Evolutionary conservation across 306 rosid species (phyloP), one percentile per base, ranked within the genome.

Genomic region (Cucurbita ficifolia): DNA sequence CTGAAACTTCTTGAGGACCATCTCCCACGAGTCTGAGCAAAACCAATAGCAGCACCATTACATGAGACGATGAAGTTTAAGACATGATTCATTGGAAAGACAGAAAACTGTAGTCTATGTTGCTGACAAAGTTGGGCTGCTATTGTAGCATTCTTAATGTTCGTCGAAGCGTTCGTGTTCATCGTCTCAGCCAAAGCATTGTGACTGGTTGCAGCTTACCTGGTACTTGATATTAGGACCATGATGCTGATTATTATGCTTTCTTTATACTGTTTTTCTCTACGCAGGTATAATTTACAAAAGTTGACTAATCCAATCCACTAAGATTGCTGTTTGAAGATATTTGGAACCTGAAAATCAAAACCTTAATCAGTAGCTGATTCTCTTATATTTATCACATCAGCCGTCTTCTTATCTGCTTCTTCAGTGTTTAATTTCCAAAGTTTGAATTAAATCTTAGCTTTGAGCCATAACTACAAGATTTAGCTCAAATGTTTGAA

Each of bases 201-300:
- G 73, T 29, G 74, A 49, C 58, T 70, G 14, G 45, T 16, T 70
- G 74, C 74, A 22, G 73, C 73, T 68, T 29, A 49, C 73, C 57
- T 70, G 24, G 74, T 33, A 14, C 8, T 24, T 70, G 45, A 70
- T 48, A 70, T 48, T 70, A 70, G 57, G 58, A 70, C 54, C 13
- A 29, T 49, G 7, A 49, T 46, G 55, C 73, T 68, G 58, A 48
- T 70, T 70, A 70, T 70, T 70, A 49, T 49, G 58, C 45, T 70
- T 48, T 70, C 73, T 70, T 48, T 48, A 69, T 29, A 14, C 56
- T 45, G 19, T 29, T 17, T 48, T 13, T 70, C 24, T 45, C 13
- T 68, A 13, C 29, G 53, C 35, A 68, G 56, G 39, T 33, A 68
- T 43, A 68, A 68, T 53, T 65, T 65, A 11, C 22, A 43, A 45